These are phyloP conservation scores for Psilocybe tampanensis DNA, from an alignment of 768 basidiomycete species.

Conservation along the genomic window DNA sequence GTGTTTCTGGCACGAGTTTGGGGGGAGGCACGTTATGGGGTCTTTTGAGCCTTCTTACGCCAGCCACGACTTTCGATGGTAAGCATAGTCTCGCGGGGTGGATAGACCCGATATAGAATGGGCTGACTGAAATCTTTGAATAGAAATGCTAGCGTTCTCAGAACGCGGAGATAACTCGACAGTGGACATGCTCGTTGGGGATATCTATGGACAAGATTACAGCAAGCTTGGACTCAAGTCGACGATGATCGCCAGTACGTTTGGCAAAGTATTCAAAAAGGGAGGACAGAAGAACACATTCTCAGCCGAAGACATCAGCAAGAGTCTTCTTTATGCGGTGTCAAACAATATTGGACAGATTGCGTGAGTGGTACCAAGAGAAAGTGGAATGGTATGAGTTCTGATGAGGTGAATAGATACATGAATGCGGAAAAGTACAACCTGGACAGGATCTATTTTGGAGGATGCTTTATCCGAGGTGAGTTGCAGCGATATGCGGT, in stretches of 20 bases:
- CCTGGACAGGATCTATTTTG: constrained; percentile 96
- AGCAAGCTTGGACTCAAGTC: constrained; percentile 94
- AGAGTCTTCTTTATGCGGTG: constrained; percentile 92
- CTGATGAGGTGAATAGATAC: constrained; percentile 54
- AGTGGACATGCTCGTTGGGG: constrained; percentile 99
- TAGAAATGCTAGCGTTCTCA: constrained; percentile 96
- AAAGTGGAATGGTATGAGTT: constrained; percentile 3
- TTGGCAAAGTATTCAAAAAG: constrained; percentile 98
- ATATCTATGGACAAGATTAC: constrained; percentile 99
- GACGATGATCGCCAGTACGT: constrained; percentile 96
- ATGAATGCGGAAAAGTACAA: constrained; percentile 99
- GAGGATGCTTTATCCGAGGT: constrained; percentile 99
- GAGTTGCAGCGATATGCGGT: no score
- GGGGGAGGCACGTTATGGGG: constrained; percentile 99
- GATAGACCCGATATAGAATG: neutral
- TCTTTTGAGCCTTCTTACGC: constrained; percentile 90
- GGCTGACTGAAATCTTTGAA: constrained; percentile 2
- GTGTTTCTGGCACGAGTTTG: constrained; percentile 94
- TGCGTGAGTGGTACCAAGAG: constrained; percentile 69
- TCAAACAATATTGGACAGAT: constrained; percentile 99
- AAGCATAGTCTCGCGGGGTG: constrained; percentile 33
- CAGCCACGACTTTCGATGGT: constrained; percentile 96
- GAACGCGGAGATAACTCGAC: constrained; percentile 91
- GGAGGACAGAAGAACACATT: constrained; percentile 78
- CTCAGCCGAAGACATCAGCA: constrained; percentile 90